A percentile compares a stretch with the other conserved stretches of the same genome.
phyloP scores from a whole-genome alignment of 192 early-diverging fungal species.

The Ramicandelaber brevisporus region DNA sequence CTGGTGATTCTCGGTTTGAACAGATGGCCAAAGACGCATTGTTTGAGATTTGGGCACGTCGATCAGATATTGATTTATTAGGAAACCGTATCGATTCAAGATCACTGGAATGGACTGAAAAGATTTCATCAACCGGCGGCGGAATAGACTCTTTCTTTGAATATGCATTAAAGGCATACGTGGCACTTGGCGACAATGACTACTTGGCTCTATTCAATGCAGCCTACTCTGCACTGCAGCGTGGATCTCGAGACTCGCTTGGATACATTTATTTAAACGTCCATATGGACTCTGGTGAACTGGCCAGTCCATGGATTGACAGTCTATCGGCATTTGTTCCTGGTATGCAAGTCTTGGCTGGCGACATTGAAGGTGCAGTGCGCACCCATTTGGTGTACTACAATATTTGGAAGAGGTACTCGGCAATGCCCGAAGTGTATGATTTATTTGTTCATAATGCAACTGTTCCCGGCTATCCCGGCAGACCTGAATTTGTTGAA shows the following conservation, averaged over 20 bases:
- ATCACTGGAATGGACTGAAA: conserved; percentile 41
- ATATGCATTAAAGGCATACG: conserved; percentile 71
- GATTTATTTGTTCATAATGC: conserved; percentile 37
- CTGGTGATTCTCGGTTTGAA: conserved; percentile 54
- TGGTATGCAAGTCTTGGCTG: conserved; percentile 71
- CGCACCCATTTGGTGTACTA: conserved; percentile 57
- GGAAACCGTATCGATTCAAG: conserved; percentile 62
- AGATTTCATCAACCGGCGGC: conserved; percentile 52
- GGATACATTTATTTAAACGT: conserved; percentile 76
- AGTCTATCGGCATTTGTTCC: conserved; percentile 79
- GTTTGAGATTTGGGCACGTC: conserved; percentile 42
- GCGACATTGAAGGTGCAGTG: conserved; percentile 67
- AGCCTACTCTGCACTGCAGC: conserved; percentile 39
- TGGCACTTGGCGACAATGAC: conserved; percentile 60
- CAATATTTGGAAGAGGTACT: conserved; percentile 67
- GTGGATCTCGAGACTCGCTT: conserved; percentile 29
- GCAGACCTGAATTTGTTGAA: conserved; percentile 86
- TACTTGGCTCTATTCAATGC: conserved; percentile 52
- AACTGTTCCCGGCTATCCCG: conserved; percentile 47
- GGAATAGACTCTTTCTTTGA: conserved; percentile 85
- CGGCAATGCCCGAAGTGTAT: conserved; percentile 69
- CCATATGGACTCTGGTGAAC: conserved; percentile 37
- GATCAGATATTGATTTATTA: conserved; percentile 48
- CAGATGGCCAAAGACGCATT: conserved; percentile 37
- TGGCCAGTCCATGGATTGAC: conserved; percentile 58